Evolutionary conservation across 192 early-diverging fungal species (phyloP), one percentile per base, ranked within the genome.

Genomic region (Borealophlyctis nickersoniae): DNA sequence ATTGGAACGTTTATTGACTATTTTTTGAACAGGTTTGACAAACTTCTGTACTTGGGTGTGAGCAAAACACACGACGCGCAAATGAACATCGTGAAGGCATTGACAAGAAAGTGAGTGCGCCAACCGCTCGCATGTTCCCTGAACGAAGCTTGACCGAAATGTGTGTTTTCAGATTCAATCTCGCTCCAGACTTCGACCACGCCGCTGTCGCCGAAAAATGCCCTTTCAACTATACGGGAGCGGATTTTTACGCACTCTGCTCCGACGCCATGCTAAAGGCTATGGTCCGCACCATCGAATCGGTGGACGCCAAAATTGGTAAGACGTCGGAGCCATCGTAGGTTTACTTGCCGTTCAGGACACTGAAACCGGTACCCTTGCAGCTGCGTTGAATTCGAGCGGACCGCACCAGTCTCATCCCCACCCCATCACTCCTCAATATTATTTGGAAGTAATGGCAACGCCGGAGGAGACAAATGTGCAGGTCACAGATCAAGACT

Each of bases 221-320:
- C 56, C 97, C 96, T 3, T 88, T 95, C 66, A 86, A 92, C 60
- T 93, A 92, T 55, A 98, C 97, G 0, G 97, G 97, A 31, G 97
- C 97, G 16, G 97, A 99, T 71, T 93, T 98, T 65, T 99, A 99
- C 69, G 97, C 97, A 0, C 77, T 99, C 35, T 98, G 95, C 67
- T 93, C 97, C 23, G 96, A 98, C 69, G 92, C 97, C 0, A 91
- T 96, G 79, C 79, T 99, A 11, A 96, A 98, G 66, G 95, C 97
- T 11, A 96, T 99, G 86, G 74, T 89, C 13, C 84, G 96, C 49
- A 91, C 87, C 0, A 95, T 96, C 11, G 77, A 88, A 32, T 60
- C 75, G 0, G 87, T 95, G 13, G 87, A 89, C 52, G 34, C 35
- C 11, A 67, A 81, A 59, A 80, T 86, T 61, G 79, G 78, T 81